phyloP scores from a whole-genome alignment of 1,284 basidiomycete genomes.

The Garcileccinum viscosum region DNA sequence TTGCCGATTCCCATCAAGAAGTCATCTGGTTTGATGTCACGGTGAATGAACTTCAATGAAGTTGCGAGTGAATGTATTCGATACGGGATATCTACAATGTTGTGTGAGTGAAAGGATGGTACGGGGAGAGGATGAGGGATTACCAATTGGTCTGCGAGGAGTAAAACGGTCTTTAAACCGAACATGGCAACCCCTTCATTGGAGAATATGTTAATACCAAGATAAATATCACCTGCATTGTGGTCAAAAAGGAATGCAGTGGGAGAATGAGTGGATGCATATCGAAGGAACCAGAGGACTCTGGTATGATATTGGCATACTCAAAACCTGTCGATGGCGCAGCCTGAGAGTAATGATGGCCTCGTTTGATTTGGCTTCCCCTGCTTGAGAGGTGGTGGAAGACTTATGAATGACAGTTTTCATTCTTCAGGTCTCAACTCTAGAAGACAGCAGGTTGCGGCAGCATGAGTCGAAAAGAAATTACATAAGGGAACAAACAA shows the following conservation, averaged over 20 bases:
- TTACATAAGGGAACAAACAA: too few relatives aligned
- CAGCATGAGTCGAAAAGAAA: too few relatives aligned
- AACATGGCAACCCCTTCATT: slow-evolving; percentile 99
- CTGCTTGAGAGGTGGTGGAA: too few relatives aligned
- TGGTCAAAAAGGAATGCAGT: neutral
- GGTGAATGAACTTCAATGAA: slow-evolving; percentile 99
- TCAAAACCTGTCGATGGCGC: too few relatives aligned
- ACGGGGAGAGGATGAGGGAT: slow-evolving; percentile 33
- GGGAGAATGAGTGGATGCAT: slow-evolving; percentile 39
- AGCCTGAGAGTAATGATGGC: too few relatives aligned
- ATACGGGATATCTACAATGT: slow-evolving; percentile 88
- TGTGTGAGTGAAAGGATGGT: neutral
- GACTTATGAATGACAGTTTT: too few relatives aligned
- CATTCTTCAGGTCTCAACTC: too few relatives aligned
- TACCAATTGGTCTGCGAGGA: slow-evolving; percentile 96
- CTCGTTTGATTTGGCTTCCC: too few relatives aligned
- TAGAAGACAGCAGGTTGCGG: too few relatives aligned
- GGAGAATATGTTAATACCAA: slow-evolving; percentile 99
- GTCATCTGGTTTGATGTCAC: slow-evolving; percentile 99
- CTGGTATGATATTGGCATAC: too few relatives aligned
- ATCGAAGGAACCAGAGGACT: slow-evolving; percentile 98
- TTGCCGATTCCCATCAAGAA: slow-evolving; percentile 99
- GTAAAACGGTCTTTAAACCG: slow-evolving; percentile 94
- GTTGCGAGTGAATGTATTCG: slow-evolving; percentile 99
- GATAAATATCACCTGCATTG: slow-evolving; percentile 91